Evolutionary conservation across 2,329 filamentous ascomycete genomes (phyloP).

Genomic region (Thelonectria discophora): DNA sequence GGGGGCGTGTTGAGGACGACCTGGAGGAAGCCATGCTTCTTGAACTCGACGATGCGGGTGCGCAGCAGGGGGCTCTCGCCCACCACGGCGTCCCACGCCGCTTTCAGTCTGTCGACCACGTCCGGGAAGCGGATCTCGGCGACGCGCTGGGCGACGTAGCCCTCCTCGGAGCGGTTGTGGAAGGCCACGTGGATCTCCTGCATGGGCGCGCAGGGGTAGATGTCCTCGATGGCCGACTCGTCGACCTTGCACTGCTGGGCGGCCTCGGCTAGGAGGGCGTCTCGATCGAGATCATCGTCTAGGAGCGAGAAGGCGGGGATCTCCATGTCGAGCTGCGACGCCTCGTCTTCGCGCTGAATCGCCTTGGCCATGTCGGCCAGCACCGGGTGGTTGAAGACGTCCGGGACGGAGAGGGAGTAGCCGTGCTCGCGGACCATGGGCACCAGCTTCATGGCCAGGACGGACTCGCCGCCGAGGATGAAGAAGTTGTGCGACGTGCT

Average conservation of each 20-base stretch:
- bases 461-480: slow-evolving; percentile 58
- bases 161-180: slow-evolving; percentile 57
- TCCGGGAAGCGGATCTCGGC: slow-evolving; percentile 49
- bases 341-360: slow-evolving; percentile 37
- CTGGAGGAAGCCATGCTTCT: slow-evolving; percentile 52
- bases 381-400: slow-evolving; percentile 55
- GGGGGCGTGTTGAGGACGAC: slow-evolving; percentile 54
- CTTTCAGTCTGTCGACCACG: slow-evolving; percentile 48
- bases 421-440: slow-evolving; percentile 50
- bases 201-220: slow-evolving; percentile 62
- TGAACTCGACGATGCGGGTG: slow-evolving; percentile 57
- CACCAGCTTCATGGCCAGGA: slow-evolving; percentile 60
- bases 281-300: slow-evolving; percentile 38
- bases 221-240: slow-evolving; percentile 52
- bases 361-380: slow-evolving; percentile 55
- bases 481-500: slow-evolving; percentile 55
- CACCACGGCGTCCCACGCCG: slow-evolving; percentile 53
- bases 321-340: slow-evolving; percentile 33
- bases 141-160: slow-evolving; percentile 60
- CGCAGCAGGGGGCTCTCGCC: slow-evolving; percentile 53
- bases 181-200: slow-evolving; percentile 64
- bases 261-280: slow-evolving; percentile 47
- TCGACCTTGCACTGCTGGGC: slow-evolving; percentile 44
- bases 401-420: slow-evolving; percentile 55
- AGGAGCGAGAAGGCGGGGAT: slow-evolving; percentile 52